These are phyloP conservation scores for Rhodotorula sp. DNA, from an alignment of 1,284 basidiomycete genomes.

Conservation along the genomic window DNA sequence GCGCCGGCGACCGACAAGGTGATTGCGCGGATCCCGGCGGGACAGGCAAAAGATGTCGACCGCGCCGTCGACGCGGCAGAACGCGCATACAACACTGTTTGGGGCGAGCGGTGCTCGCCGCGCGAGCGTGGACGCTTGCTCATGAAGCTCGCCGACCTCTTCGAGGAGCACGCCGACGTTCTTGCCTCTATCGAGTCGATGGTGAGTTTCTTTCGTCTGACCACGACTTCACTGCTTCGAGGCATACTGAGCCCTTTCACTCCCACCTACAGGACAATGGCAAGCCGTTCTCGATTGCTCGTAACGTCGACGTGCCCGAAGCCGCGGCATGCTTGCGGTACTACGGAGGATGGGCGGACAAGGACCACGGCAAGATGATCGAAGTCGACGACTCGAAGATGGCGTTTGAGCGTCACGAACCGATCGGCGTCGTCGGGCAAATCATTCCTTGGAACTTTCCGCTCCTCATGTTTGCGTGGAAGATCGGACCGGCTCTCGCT, in stretches of 20 bases:
- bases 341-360: conserved; percentile 67
- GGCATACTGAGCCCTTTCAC: no score
- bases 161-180: conserved; percentile 70
- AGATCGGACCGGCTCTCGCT: conserved; percentile 79
- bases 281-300: conserved; percentile 74
- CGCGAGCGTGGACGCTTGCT: conserved; percentile 61
- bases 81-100: conserved; percentile 69
- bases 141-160: conserved; percentile 70
- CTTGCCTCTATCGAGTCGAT: conserved; percentile 70
- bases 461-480: conserved; percentile 82
- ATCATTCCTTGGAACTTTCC: conserved; percentile 64
- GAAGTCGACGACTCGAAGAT: conserved; percentile 71
- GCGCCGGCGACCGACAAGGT: conserved; percentile 79
- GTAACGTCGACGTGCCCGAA: conserved; percentile 65
- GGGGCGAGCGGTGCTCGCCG: conserved; percentile 74
- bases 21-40: conserved; percentile 68
- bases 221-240: rapidly evolving
- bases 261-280: conserved; percentile 58
- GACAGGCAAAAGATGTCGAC: conserved; percentile 48
- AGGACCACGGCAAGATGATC: conserved; percentile 77
- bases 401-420: conserved; percentile 83
- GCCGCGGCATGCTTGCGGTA: conserved; percentile 69
- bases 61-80: conserved; percentile 65
- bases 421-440: conserved; percentile 79
- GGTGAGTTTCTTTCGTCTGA: background rate